A percentile compares a stretch with the other conserved stretches of the same genome.
These are phyloP conservation scores for Debaryomyces tyrocola DNA, from an alignment of 805 yeast genomes.

Conservation along the genomic window DNA sequence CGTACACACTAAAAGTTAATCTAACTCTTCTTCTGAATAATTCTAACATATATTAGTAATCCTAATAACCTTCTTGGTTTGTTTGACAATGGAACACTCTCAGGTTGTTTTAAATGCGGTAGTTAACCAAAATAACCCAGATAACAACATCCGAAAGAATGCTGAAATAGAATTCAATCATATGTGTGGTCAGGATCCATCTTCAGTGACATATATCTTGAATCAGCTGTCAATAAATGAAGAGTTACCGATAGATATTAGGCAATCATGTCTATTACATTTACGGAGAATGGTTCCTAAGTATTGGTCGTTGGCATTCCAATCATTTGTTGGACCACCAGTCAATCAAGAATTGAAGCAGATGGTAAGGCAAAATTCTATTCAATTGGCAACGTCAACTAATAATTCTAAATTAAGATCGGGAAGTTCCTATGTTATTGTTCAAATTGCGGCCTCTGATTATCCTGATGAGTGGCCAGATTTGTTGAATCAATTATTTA, in stretches of 20 bases:
- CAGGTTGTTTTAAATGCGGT: slow-evolving; percentile 10
- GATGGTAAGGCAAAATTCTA: slow-evolving; percentile 48
- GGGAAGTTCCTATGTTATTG: slow-evolving; percentile 70
- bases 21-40: background rate
- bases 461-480: slow-evolving; percentile 97
- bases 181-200: slow-evolving; percentile 48
- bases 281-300: slow-evolving; percentile 66
- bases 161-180: slow-evolving; percentile 54
- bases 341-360: slow-evolving; percentile 53
- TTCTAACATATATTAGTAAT: background rate
- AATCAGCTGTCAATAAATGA: slow-evolving; percentile 39
- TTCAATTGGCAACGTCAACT: slow-evolving; percentile 44
- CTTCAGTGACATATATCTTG: slow-evolving; percentile 43
- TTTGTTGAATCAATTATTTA: slow-evolving; percentile 51
- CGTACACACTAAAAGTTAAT: background rate
- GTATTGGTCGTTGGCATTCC: slow-evolving; percentile 84
- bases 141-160: slow-evolving; percentile 49
- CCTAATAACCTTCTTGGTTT: too few species aligned
- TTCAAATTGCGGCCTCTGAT: slow-evolving; percentile 84
- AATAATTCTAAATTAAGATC: slow-evolving; percentile 60
- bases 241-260: slow-evolving; percentile 29
- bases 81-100: slow-evolving; percentile 3
- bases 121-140: slow-evolving; percentile 39
- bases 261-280: slow-evolving; percentile 68
- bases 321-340: slow-evolving; percentile 68